Evolutionary conservation across 495 filamentous ascomycete species (phyloP).

Genomic region (Neurospora sp.): DNA sequence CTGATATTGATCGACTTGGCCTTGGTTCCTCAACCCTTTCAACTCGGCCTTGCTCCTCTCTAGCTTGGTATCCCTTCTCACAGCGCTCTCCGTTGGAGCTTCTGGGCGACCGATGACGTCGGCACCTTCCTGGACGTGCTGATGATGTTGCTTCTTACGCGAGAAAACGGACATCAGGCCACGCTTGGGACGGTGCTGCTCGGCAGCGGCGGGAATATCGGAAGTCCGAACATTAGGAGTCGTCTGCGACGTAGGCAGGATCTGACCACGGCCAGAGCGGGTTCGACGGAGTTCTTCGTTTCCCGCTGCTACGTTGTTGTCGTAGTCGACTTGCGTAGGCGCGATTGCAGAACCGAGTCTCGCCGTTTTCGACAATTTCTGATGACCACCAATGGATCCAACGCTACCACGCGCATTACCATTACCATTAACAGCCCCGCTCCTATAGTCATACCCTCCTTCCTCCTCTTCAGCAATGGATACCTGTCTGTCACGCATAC

Average conservation of each 20-base stretch:
- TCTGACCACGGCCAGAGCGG: conserved; percentile 26
- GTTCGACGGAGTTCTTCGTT: conserved; percentile 14
- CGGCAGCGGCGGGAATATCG: neutral
- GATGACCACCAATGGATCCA: neutral
- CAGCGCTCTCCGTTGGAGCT: conserved; percentile 32
- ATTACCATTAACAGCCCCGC: neutral
- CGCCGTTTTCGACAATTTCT: neutral
- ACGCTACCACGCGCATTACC: neutral
- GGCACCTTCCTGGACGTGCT: conserved; percentile 6
- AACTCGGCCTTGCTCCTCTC: conserved; percentile 39
- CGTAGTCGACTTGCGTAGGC: neutral
- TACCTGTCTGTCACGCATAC: neutral
- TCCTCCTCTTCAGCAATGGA: neutral
- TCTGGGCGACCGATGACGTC: conserved; percentile 33
- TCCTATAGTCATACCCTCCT: neutral
- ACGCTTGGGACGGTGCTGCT: conserved; percentile 10
- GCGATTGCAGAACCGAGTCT: neutral
- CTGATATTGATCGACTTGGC: neutral
- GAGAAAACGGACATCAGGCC: conserved; percentile 38
- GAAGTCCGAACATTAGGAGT: conserved; percentile 4
- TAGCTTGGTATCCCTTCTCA: conserved; percentile 39
- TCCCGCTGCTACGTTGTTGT: neutral
- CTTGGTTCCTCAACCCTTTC: conserved; percentile 12
- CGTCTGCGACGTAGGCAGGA: conserved; percentile 16
- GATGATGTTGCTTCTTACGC: conserved; percentile 29